A percentile compares a stretch with the other conserved stretches of the same genome.
These are phyloP conservation scores for Suillus spraguei DNA, from an alignment of 768 basidiomycete species.

Conservation along the genomic window DNA sequence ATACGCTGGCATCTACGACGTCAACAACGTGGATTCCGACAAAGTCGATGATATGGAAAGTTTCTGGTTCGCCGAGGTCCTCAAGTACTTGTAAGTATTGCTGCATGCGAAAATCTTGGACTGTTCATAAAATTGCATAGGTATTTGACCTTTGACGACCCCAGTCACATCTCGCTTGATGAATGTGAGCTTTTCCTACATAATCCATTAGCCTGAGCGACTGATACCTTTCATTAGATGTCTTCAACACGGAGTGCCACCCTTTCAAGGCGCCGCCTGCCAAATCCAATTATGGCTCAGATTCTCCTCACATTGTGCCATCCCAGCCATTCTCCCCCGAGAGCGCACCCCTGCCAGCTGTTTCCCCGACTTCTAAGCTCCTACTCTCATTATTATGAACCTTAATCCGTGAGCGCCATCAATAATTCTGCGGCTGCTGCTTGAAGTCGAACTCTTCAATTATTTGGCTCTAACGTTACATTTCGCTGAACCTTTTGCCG, in stretches of 20 bases:
- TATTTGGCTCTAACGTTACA: neutral
- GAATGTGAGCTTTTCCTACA: slow-evolving; percentile 42
- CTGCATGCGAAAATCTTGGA: neutral
- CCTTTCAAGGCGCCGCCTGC: slow-evolving; percentile 61
- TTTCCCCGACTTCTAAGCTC: slow-evolving; percentile 5
- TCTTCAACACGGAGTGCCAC: slow-evolving; percentile 76
- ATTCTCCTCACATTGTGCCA: neutral
- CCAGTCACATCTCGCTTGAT: slow-evolving; percentile 62
- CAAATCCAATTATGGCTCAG: slow-evolving; percentile 39
- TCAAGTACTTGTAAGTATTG: slow-evolving; percentile 67
- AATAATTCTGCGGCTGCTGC: neutral
- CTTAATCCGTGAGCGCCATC: neutral
- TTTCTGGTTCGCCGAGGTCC: slow-evolving; percentile 72
- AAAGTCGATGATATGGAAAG: slow-evolving; percentile 68
- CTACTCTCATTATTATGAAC: neutral
- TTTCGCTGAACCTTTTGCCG: neutral
- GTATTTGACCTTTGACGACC: slow-evolving; percentile 77
- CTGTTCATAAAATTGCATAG: slow-evolving; percentile 31
- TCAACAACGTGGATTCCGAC: slow-evolving; percentile 43
- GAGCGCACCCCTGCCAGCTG: slow-evolving; percentile 8
- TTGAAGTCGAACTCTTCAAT: neutral
- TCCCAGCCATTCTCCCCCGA: slow-evolving; percentile 2
- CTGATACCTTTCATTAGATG: slow-evolving; percentile 38
- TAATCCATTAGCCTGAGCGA: neutral
- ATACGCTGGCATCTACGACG: slow-evolving; percentile 60